Conservation (phyloP, 352 stramenopile species). For the Phytopythium aichiense region DNA sequence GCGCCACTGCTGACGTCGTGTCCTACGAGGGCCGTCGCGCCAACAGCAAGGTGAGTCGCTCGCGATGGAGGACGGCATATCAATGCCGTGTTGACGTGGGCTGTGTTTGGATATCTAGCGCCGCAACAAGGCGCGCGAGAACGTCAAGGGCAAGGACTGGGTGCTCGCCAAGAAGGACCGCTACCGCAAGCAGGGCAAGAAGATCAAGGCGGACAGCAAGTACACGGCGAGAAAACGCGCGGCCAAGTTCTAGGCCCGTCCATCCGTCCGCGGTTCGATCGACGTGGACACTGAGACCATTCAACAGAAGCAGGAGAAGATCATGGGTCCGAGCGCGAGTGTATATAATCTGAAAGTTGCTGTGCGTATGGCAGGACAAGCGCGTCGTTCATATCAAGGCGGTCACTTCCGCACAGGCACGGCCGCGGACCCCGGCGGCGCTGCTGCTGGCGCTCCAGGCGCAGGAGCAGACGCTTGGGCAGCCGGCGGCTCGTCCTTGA, state of each 20-base stretch:
- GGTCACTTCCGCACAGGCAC: slow-evolving; percentile 1
- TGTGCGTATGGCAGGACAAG: slow-evolving; percentile 12
- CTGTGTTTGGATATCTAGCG: slow-evolving; percentile 23
- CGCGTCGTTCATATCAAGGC: slow-evolving; percentile 6
- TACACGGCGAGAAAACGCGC: slow-evolving; percentile 97
- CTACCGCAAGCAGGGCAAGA: slow-evolving; percentile 97
- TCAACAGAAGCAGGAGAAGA: slow-evolving; percentile 1
- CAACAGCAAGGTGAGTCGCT: slow-evolving; percentile 37
- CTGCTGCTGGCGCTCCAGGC: background rate
- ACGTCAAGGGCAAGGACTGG: slow-evolving; percentile 91
- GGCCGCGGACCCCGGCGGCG: background rate
- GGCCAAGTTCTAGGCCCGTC: slow-evolving; percentile 90
- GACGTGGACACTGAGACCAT: background rate
- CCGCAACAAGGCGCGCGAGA: slow-evolving; percentile 43
- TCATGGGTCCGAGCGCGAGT: slow-evolving; percentile 10
- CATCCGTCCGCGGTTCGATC: too few species aligned
- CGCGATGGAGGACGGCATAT: too few species aligned
- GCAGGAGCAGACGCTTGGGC: slow-evolving; percentile 5
- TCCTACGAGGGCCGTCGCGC: slow-evolving; percentile 58
- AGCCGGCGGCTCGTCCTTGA: slow-evolving; percentile 41
- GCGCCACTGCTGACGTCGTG: slow-evolving; percentile 46
- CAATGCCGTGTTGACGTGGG: too few species aligned
- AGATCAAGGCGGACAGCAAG: slow-evolving; percentile 97
- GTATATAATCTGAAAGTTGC: slow-evolving; percentile 54
- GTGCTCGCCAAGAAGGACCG: slow-evolving; percentile 98